Conservation (phyloP, 1,284 basidiomycete genomes). For the Papiliotrema terrestris region DNA sequence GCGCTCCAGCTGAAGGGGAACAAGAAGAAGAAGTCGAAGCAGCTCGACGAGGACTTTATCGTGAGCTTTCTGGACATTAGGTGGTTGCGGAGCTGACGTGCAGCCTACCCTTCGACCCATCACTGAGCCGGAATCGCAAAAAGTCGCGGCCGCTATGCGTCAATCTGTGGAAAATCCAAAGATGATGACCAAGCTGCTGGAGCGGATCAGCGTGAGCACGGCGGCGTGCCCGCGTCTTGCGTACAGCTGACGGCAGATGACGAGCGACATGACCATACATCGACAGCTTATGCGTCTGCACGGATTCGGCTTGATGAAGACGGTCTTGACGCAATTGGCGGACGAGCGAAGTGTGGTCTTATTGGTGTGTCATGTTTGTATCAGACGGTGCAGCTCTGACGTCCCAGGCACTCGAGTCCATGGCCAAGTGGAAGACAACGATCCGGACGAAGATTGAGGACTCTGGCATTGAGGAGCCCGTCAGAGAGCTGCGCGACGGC, state of each 20-base stretch:
- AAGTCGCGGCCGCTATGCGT: constrained; percentile 85
- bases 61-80: constrained; percentile 50
- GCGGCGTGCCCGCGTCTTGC: not conserved
- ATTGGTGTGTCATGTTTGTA: constrained; percentile 54
- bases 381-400: constrained; percentile 6
- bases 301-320: constrained; percentile 89
- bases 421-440: constrained; percentile 74
- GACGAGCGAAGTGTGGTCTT: constrained; percentile 69
- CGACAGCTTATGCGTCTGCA: constrained; percentile 88
- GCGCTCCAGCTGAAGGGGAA: constrained; percentile 72
- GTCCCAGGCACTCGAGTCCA: constrained; percentile 65
- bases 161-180: constrained; percentile 78
- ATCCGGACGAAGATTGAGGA: constrained; percentile 92
- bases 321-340: constrained; percentile 69
- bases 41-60: constrained; percentile 89
- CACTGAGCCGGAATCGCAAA: constrained; percentile 74
- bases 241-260: constrained; percentile 59
- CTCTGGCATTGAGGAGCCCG: constrained; percentile 68
- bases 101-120: constrained; percentile 66
- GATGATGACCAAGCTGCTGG: constrained; percentile 77
- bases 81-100: not conserved
- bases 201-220: constrained; percentile 69
- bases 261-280: constrained; percentile 72
- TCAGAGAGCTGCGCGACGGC: constrained; percentile 51
- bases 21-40: constrained; percentile 86